A percentile compares a stretch with the other conserved stretches of the same genome.
These are phyloP conservation scores for Lignosus rhinocerotis DNA, from an alignment of 1,284 basidiomycete genomes.

Conservation along the genomic window DNA sequence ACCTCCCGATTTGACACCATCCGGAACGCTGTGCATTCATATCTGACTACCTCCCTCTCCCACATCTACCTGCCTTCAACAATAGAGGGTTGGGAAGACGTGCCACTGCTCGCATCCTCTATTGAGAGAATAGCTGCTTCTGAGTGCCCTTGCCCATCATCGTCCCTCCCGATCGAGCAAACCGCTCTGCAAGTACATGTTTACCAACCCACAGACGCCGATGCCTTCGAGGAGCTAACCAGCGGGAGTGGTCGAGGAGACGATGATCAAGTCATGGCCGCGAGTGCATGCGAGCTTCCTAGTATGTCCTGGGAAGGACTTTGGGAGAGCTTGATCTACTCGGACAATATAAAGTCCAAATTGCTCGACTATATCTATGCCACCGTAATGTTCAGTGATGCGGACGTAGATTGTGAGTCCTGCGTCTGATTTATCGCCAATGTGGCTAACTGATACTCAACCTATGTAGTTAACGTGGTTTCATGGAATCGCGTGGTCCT, in stretches of 20 bases:
- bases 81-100: conserved; percentile 73
- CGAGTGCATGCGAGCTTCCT: conserved; percentile 85
- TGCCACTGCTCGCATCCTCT: conserved; percentile 68
- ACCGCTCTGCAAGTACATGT: conserved; percentile 79
- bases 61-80: conserved; percentile 65
- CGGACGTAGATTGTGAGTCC: conserved; percentile 79
- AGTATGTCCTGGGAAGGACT: conserved; percentile 83
- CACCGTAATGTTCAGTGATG: conserved; percentile 88
- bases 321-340: conserved; percentile 91
- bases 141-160: conserved; percentile 59
- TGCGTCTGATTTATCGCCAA: neutral
- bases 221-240: conserved; percentile 78
- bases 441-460: neutral
- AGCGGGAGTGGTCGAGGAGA: conserved; percentile 63
- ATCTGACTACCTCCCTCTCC: conserved; percentile 59
- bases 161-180: conserved; percentile 57
- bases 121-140: conserved; percentile 81
- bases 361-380: conserved; percentile 94
- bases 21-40: conserved; percentile 59
- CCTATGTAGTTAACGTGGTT: conserved; percentile 77
- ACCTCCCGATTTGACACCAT: conserved; percentile 75
- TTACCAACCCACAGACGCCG: conserved; percentile 76
- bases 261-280: conserved; percentile 81
- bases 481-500: conserved; percentile 95
- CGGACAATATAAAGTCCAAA: conserved; percentile 85